Evolutionary conservation across 2,329 filamentous ascomycete genomes (phyloP).

Genomic region (Didymella segeticola): DNA sequence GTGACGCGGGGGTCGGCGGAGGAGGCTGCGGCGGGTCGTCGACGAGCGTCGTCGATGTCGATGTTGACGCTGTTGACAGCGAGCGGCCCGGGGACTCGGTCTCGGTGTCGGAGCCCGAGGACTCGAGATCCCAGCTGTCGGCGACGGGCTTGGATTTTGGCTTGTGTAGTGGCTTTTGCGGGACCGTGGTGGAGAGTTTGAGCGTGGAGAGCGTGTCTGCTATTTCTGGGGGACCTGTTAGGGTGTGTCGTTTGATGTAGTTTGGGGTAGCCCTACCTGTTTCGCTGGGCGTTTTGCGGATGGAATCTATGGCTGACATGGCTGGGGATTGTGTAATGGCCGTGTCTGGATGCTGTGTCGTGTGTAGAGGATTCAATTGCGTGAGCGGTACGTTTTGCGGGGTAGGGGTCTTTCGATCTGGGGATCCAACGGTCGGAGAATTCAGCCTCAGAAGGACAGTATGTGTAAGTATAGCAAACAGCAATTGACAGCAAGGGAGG

Average conservation of each 20-base stretch:
- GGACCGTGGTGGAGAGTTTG: slow-evolving; percentile 43
- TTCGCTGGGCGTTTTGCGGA: slow-evolving; percentile 30
- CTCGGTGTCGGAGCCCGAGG: slow-evolving; percentile 49
- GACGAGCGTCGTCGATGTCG: slow-evolving; percentile 1
- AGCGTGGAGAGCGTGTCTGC: slow-evolving; percentile 47
- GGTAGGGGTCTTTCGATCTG: slow-evolving; percentile 13
- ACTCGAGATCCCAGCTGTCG: slow-evolving; percentile 82
- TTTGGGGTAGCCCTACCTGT: too few species aligned
- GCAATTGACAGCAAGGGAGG: not conserved
- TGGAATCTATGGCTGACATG: slow-evolving; percentile 19
- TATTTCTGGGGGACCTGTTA: slow-evolving; percentile 38
- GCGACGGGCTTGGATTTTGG: slow-evolving; percentile 55
- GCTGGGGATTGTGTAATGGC: not conserved
- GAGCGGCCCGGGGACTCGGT: slow-evolving; percentile 38
- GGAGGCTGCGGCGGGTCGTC: slow-evolving; percentile 36
- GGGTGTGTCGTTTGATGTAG: not conserved
- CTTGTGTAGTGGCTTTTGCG: slow-evolving; percentile 39
- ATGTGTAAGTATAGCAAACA: not conserved
- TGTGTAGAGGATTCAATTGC: not conserved
- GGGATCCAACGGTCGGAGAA: slow-evolving; percentile 3
- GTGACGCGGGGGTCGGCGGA: slow-evolving; percentile 46
- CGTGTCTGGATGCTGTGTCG: not conserved
- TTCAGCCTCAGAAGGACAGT: slow-evolving; percentile 1
- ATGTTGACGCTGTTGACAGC: slow-evolving; percentile 22
- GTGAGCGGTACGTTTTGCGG: slow-evolving; percentile 12